These are phyloP conservation scores for Ganoderma multipileum DNA, from an alignment of 1,284 basidiomycete species.

Conservation along the genomic window DNA sequence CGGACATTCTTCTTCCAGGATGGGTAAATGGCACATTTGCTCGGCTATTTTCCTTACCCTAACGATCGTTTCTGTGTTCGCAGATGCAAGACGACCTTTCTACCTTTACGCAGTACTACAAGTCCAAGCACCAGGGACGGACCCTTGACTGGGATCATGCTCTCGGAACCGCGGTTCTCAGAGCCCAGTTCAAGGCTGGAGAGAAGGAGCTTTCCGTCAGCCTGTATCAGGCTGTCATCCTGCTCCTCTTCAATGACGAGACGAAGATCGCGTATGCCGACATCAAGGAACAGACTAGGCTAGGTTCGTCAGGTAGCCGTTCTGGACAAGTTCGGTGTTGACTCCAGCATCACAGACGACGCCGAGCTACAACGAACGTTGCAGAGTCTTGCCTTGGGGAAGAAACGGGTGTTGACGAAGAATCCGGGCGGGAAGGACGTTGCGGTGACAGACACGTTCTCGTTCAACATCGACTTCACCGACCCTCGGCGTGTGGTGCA, in stretches of 20 bases:
- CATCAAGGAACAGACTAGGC: slow-evolving; percentile 74
- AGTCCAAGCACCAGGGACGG: slow-evolving; percentile 74
- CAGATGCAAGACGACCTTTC: slow-evolving; percentile 78
- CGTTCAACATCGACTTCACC: slow-evolving; percentile 85
- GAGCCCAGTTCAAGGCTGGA: slow-evolving; percentile 71
- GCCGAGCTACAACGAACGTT: slow-evolving; percentile 83
- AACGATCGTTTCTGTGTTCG: background rate
- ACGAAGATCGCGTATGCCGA: slow-evolving; percentile 68
- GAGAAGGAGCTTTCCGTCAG: slow-evolving; percentile 91
- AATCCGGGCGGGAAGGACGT: slow-evolving; percentile 84
- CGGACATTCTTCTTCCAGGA: slow-evolving; percentile 58
- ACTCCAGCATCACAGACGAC: slow-evolving; percentile 55
- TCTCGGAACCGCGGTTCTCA: slow-evolving; percentile 80
- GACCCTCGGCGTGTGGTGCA: slow-evolving; percentile 84
- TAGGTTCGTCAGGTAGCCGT: slow-evolving; percentile 51
- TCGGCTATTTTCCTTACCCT: background rate
- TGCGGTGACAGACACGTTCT: slow-evolving; percentile 78
- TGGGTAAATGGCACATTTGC: slow-evolving; percentile 45
- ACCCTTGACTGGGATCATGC: slow-evolving; percentile 85
- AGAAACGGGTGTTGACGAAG: slow-evolving; percentile 90
- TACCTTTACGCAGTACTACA: slow-evolving; percentile 75
- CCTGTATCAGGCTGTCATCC: slow-evolving; percentile 86
- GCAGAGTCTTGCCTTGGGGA: slow-evolving; percentile 92
- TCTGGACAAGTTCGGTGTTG: background rate
- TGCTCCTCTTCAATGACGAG: slow-evolving; percentile 90